A percentile compares a stretch with the other conserved stretches of the same genome.
Conservation (phyloP, 495 filamentous ascomycete genomes). For the Neurospora sp. region DNA sequence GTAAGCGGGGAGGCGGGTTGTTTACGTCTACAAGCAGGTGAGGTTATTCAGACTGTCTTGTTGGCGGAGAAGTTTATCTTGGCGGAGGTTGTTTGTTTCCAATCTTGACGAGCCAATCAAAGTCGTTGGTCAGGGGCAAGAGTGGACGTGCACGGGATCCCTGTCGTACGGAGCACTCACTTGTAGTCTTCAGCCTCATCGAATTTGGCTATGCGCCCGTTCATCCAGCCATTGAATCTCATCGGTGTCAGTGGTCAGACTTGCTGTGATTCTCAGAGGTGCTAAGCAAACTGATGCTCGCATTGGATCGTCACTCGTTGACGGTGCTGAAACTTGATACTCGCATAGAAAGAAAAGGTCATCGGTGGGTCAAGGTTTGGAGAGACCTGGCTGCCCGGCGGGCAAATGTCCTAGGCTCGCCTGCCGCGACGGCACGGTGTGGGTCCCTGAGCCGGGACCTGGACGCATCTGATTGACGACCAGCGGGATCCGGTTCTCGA, state of each 20-base stretch:
- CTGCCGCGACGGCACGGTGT: background rate
- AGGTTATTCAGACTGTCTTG: background rate
- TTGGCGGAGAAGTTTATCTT: background rate
- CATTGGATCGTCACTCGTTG: background rate
- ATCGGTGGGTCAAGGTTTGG: background rate
- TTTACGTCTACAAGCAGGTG: background rate
- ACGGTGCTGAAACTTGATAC: background rate
- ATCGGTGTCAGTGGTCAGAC: background rate
- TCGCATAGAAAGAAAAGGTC: background rate
- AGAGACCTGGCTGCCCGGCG: no score
- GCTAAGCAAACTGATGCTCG: background rate
- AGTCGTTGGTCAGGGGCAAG: background rate
- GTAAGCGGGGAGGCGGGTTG: background rate
- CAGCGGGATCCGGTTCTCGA: background rate
- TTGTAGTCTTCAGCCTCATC: background rate
- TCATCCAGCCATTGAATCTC: background rate
- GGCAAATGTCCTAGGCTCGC: background rate
- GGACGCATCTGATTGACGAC: background rate
- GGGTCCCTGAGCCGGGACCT: background rate
- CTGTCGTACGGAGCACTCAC: background rate
- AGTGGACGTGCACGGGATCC: background rate
- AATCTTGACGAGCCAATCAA: background rate
- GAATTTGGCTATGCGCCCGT: background rate
- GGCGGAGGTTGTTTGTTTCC: background rate
- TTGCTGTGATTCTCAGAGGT: background rate